These are phyloP conservation scores for Trypanosoma congolense DNA, from an alignment of 208 protist species.

Conservation along the genomic window DNA sequence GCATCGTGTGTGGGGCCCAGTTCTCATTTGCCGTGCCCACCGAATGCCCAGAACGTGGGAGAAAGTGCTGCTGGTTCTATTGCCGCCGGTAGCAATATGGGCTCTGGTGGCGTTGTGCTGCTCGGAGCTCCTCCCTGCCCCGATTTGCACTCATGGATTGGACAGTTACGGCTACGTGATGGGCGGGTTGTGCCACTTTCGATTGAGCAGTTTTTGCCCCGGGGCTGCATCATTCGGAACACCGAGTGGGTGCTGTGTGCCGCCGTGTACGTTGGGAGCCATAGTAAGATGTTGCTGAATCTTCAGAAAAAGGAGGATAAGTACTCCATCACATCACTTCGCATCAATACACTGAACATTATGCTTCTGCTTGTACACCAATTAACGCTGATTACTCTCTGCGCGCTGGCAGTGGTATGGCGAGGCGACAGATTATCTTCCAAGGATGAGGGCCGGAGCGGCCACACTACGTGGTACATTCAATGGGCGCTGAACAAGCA, in stretches of 20 bases:
- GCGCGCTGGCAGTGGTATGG: constrained; percentile 42
- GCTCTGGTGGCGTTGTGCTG: constrained; percentile 35
- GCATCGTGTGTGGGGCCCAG: no score
- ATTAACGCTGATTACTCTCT: constrained; percentile 46
- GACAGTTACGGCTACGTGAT: constrained; percentile 47
- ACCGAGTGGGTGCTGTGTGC: constrained; percentile 84
- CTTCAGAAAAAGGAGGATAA: constrained; percentile 54
- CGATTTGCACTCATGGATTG: constrained; percentile 67
- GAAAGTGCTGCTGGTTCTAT: background rate
- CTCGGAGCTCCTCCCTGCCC: constrained; percentile 45
- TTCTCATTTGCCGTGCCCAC: no score
- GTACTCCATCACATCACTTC: constrained; percentile 47
- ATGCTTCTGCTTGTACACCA: constrained; percentile 69
- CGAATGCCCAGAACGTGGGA: no score
- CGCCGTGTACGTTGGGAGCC: constrained; percentile 80
- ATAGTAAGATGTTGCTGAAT: constrained; percentile 90
- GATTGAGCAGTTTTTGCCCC: constrained; percentile 84
- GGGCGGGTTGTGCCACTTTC: constrained; percentile 50
- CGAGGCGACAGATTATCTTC: constrained; percentile 26
- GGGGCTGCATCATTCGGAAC: constrained; percentile 84
- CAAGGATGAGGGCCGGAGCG: constrained; percentile 20
- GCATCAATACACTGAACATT: constrained; percentile 79
- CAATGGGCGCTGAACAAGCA: constrained; percentile 52
- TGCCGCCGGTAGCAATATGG: background rate
- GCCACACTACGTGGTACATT: constrained; percentile 60